Percentiles rank a stretch among this genome's conserved stretches.
These are phyloP conservation scores for Dioszegia crocea DNA, from an alignment of 768 basidiomycete species.

Conservation along the genomic window DNA sequence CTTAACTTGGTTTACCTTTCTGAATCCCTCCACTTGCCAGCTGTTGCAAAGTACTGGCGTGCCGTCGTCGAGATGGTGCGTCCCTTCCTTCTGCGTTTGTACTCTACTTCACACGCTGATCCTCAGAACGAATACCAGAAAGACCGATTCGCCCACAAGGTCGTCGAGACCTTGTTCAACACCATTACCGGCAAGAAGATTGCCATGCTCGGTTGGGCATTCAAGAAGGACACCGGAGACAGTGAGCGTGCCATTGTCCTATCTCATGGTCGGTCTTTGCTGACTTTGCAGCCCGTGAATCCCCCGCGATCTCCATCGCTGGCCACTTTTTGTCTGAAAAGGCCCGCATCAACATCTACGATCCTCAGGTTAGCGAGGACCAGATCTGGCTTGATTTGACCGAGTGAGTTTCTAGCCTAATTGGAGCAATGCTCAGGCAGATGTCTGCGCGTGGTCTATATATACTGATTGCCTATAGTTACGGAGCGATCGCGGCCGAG, in stretches of 20 bases:
- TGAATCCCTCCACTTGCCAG: too few relatives aligned
- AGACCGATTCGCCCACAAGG: constrained; percentile 86
- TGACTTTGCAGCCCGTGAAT: constrained; percentile 67
- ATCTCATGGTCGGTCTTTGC: not conserved
- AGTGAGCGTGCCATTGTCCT: constrained; percentile 48
- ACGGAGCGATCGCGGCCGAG: constrained; percentile 61
- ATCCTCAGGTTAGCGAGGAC: constrained; percentile 72
- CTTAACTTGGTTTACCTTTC: too few relatives aligned
- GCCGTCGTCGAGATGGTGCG: constrained; percentile 68
- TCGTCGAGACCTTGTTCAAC: constrained; percentile 97
- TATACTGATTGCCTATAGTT: constrained; percentile 36
- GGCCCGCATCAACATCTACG: constrained; percentile 81
- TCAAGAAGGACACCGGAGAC: constrained; percentile 98
- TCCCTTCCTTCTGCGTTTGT: not conserved
- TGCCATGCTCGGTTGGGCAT: too few relatives aligned
- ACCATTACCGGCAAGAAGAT: constrained; percentile 64
- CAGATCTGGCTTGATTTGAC: constrained; percentile 69
- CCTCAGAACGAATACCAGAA: constrained; percentile 91
- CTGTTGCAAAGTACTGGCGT: too few relatives aligned
- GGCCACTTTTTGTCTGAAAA: constrained; percentile 87
- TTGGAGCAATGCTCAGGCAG: constrained; percentile 59
- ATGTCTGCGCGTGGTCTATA: too few relatives aligned
- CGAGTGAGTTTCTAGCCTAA: too few relatives aligned
- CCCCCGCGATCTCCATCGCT: constrained; percentile 88
- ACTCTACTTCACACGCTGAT: not conserved